Conservation (phyloP, 352 stramenopile genomes). For the Phytopythium cucurbitacearum region DNA sequence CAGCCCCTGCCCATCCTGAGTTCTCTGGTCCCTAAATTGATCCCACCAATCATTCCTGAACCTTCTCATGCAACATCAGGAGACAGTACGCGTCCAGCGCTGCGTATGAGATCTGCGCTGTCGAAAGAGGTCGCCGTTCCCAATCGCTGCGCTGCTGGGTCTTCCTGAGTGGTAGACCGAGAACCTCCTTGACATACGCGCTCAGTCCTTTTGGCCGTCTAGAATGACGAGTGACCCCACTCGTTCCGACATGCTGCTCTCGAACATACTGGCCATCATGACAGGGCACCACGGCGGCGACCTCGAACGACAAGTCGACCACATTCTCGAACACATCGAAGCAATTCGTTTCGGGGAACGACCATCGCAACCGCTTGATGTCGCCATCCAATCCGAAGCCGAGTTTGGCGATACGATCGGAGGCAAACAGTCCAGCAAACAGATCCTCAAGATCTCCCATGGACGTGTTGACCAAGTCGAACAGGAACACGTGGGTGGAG, state of each 20-base stretch:
- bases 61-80: slow-evolving; percentile 60
- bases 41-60: slow-evolving; percentile 1
- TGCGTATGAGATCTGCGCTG: slow-evolving; percentile 66
- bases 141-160: slow-evolving; percentile 73
- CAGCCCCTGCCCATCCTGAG: slow-evolving; percentile 1
- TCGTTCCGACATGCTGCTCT: background rate
- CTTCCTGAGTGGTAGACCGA: slow-evolving; percentile 61
- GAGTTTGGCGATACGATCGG: slow-evolving; percentile 45
- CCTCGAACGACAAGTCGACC: slow-evolving; percentile 54
- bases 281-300: slow-evolving; percentile 17
- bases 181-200: slow-evolving; percentile 41
- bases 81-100: slow-evolving; percentile 72
- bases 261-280: slow-evolving; percentile 19
- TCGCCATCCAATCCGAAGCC: slow-evolving; percentile 63
- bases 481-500: slow-evolving; percentile 60
- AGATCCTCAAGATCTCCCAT: slow-evolving; percentile 66
- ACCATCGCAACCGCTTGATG: slow-evolving; percentile 63
- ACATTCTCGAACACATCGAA: slow-evolving; percentile 68
- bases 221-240: slow-evolving; percentile 21
- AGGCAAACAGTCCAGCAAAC: slow-evolving; percentile 56
- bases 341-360: slow-evolving; percentile 58
- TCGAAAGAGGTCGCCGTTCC: slow-evolving; percentile 53
- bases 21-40: slow-evolving; percentile 1
- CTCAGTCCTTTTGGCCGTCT: slow-evolving; percentile 52
- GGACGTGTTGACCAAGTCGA: slow-evolving; percentile 48